Percentiles rank a stretch among this genome's conserved stretches.
Conservation (phyloP, 495 filamentous ascomycete genomes). For the Aspergillus baeticus region DNA sequence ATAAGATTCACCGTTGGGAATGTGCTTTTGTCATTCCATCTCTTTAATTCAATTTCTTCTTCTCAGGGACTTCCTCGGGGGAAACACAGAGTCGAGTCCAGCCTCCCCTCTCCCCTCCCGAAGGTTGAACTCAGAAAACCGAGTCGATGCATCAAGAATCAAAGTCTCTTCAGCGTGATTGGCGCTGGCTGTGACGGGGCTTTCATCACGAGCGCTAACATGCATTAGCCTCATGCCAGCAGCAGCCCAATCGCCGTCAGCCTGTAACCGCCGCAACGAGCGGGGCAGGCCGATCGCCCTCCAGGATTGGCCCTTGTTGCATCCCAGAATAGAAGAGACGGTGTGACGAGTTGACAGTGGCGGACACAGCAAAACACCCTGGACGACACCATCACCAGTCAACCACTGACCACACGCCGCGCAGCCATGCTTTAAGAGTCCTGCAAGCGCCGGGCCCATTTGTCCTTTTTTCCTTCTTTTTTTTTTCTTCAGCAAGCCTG, state of each 20-base stretch:
- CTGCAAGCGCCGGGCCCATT: constrained; percentile 12
- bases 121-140: too few relatives aligned
- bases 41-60: too few relatives aligned
- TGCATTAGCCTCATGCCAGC: constrained; percentile 3
- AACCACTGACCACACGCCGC: not conserved
- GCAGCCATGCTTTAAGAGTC: constrained; percentile 10
- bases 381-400: not conserved
- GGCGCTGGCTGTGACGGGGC: not conserved
- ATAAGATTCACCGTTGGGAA: too few relatives aligned
- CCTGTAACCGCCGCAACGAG: not conserved
- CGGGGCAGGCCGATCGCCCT: not conserved
- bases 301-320: not conserved
- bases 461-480: constrained; percentile 28
- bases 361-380: not conserved
- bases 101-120: too few relatives aligned
- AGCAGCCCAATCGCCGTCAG: not conserved
- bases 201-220: constrained; percentile 16
- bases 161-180: not conserved
- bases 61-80: too few relatives aligned
- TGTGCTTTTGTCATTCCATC: too few relatives aligned
- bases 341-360: constrained; percentile 9
- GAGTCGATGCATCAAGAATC: not conserved
- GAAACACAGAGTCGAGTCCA: too few relatives aligned
- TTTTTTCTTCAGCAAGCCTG: constrained; percentile 70
- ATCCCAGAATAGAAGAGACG: constrained; percentile 8